These are phyloP conservation scores for Glonium stellatum DNA, from an alignment of 495 filamentous ascomycete species.

Conservation along the genomic window DNA sequence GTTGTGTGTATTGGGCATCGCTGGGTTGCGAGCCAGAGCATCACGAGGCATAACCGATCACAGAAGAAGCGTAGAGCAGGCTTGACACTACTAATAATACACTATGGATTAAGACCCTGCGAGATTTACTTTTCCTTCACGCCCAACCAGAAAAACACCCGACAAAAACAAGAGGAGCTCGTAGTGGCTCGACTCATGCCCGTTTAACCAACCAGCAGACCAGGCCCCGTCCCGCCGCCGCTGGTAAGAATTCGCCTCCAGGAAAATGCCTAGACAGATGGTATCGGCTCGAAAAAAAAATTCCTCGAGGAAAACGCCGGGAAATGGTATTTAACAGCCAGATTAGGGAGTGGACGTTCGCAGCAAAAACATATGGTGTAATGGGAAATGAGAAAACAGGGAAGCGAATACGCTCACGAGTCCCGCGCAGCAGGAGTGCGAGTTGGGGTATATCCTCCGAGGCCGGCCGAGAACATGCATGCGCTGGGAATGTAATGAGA, in stretches of 20 bases:
- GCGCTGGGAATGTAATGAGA: slow-evolving; percentile 6
- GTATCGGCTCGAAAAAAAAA: too few relatives aligned
- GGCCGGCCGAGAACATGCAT: not conserved
- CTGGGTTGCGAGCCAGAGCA: too few relatives aligned
- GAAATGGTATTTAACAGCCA: not conserved
- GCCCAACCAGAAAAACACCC: too few relatives aligned
- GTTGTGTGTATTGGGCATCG: too few relatives aligned
- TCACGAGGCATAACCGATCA: too few relatives aligned
- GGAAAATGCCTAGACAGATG: too few relatives aligned
- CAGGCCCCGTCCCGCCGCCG: not conserved
- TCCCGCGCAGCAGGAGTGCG: not conserved
- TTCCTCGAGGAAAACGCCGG: not conserved
- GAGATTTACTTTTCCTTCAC: too few relatives aligned
- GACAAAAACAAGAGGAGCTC: slow-evolving; percentile 1
- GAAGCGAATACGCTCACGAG: not conserved
- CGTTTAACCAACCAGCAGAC: not conserved
- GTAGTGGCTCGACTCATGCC: not conserved
- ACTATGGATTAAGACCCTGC: too few relatives aligned
- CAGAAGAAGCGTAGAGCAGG: too few relatives aligned
- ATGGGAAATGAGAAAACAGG: not conserved
- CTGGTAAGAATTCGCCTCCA: too few relatives aligned
- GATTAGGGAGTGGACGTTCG: not conserved
- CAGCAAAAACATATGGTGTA: too few relatives aligned
- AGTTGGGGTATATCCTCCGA: slow-evolving; percentile 15
- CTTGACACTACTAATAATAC: too few relatives aligned